Evolutionary conservation across 208 protist species (phyloP).

Genomic region (Trichomonas vaginalis): DNA sequence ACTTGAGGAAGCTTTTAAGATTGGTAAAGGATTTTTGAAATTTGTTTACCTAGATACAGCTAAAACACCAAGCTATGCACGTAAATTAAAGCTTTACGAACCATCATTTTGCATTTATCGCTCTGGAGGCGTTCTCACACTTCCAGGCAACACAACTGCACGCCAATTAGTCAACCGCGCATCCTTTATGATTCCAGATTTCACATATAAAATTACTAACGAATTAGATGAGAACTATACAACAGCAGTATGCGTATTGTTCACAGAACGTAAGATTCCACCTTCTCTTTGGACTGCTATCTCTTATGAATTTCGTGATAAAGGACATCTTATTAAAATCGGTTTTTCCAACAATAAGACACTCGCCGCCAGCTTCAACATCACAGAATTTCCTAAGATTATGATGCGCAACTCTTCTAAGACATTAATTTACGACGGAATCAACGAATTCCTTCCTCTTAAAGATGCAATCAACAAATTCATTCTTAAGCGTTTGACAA

Average conservation of each 20-base stretch:
- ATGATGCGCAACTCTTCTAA: not conserved
- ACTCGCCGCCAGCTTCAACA: not conserved
- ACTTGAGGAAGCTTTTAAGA: not conserved
- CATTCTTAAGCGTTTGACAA: not conserved
- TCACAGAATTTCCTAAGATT: not conserved
- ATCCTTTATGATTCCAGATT: not conserved
- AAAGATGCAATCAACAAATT: not conserved
- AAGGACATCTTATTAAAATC: not conserved
- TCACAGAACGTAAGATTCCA: not conserved
- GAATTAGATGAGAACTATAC: not conserved
- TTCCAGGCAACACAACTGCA: not conserved
- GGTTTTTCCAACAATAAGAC: not conserved
- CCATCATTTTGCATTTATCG: not conserved
- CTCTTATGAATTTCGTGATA: not conserved
- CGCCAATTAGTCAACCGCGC: not conserved
- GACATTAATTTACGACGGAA: not conserved
- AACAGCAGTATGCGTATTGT: not conserved
- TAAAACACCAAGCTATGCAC: not conserved
- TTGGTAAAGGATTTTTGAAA: constrained; percentile 4
- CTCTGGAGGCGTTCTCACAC: not conserved
- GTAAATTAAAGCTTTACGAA: not conserved
- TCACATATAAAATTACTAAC: not conserved
- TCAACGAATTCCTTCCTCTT: not conserved
- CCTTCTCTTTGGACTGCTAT: not conserved
- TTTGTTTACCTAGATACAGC: not conserved